Evolutionary conservation across 2,329 filamentous ascomycete species (phyloP).

Genomic region (Bipolaris zeicola): DNA sequence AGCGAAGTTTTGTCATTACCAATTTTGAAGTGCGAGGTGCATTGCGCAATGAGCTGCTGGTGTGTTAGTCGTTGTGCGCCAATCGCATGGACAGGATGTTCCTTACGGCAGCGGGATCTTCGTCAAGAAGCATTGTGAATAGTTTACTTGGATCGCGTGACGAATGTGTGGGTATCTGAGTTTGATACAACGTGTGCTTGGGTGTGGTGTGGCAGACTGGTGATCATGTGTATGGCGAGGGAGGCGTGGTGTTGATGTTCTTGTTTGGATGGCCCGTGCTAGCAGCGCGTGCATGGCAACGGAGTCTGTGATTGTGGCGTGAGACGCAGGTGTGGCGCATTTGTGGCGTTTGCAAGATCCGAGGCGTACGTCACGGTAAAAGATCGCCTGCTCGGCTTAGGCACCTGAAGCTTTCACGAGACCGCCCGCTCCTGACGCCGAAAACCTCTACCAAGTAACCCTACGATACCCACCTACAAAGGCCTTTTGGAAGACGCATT

Average conservation of each 20-base stretch:
- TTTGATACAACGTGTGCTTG: background rate
- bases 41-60: constrained; percentile 82
- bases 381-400: constrained; percentile 14
- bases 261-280: constrained; percentile 40
- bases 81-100: constrained; percentile 1
- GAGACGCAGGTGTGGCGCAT: constrained; percentile 9
- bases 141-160: constrained; percentile 10
- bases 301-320: constrained; percentile 16
- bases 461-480: background rate
- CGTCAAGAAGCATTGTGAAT: constrained; percentile 85
- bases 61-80: constrained; percentile 19
- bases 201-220: background rate
- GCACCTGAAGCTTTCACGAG: constrained; percentile 29
- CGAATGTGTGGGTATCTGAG: background rate
- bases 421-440: constrained; percentile 9
- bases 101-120: constrained; percentile 83
- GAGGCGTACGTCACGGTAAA: constrained; percentile 44
- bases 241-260: constrained; percentile 37
- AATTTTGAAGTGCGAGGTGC: constrained; percentile 94
- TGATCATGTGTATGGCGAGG: constrained; percentile 21
- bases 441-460: constrained; percentile 1
- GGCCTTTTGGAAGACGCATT: background rate
- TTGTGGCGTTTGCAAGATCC: constrained; percentile 20
- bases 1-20: constrained; percentile 84
- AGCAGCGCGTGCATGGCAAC: constrained; percentile 37